phyloP scores from a whole-genome alignment of 208 protist species.

The Cochliopodium minus region DNA sequence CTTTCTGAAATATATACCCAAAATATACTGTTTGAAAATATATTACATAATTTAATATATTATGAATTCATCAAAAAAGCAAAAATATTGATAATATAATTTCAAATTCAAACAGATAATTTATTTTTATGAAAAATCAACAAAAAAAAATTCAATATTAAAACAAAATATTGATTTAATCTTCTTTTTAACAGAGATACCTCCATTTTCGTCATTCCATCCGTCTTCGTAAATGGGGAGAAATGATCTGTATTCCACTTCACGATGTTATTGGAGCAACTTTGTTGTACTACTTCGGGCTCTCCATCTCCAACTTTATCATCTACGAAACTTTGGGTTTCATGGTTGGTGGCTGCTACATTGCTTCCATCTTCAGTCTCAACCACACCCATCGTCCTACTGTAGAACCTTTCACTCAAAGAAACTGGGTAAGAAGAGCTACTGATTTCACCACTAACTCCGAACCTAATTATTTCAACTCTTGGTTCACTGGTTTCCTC shows the following conservation, averaged over 20 bases:
- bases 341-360: constrained; percentile 43
- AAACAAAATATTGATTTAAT: no score
- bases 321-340: constrained; percentile 35
- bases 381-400: constrained; percentile 51
- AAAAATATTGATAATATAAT: no score
- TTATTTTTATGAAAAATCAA: no score
- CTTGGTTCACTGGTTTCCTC: constrained; percentile 51
- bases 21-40: background rate
- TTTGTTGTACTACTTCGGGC: constrained; percentile 27
- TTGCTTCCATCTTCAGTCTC: constrained; percentile 50
- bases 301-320: constrained; percentile 31
- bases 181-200: constrained; percentile 51
- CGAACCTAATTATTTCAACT: constrained; percentile 30
- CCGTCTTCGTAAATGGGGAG: constrained; percentile 38
- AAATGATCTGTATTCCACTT: constrained; percentile 30
- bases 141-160: no score
- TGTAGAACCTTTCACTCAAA: constrained; percentile 28
- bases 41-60: no score
- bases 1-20: background rate
- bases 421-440: constrained; percentile 47
- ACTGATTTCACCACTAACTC: constrained; percentile 49
- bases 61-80: no score
- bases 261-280: constrained; percentile 31
- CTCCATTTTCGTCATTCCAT: constrained; percentile 44
- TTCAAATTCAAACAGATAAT: no score